A percentile compares a stretch with the other conserved stretches of the same genome.
Conservation (phyloP, 176 grass and related monocot species). For the Cenchrus purpureus region DNA sequence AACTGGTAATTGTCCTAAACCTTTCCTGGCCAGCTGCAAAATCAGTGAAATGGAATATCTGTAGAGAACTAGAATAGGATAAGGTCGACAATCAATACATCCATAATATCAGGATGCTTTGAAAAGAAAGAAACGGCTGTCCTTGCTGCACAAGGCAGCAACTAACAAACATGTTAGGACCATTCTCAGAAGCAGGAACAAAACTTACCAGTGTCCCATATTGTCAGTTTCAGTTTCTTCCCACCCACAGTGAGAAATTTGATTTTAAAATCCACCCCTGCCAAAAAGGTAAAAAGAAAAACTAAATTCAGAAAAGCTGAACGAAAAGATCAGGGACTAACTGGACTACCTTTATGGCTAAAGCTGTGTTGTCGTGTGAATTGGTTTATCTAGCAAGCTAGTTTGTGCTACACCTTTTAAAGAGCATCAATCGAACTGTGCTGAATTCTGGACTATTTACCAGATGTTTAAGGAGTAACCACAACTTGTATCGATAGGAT, state of each 20-base stretch:
- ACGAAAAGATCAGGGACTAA: background rate
- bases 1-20: slow-evolving; percentile 93
- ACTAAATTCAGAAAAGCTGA: background rate
- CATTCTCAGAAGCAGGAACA: background rate
- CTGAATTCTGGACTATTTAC: background rate
- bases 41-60: slow-evolving; percentile 11
- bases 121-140: background rate
- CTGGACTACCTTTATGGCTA: background rate
- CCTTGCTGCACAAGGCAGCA: background rate
- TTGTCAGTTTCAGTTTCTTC: slow-evolving; percentile 92
- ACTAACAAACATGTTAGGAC: background rate
- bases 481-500: background rate
- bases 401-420: background rate
- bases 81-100: background rate
- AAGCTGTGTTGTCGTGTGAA: background rate
- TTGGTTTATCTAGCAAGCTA: background rate
- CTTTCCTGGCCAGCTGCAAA: slow-evolving; percentile 95
- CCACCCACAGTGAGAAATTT: slow-evolving; percentile 74
- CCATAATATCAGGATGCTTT: background rate
- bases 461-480: background rate
- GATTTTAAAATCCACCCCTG: slow-evolving; percentile 98
- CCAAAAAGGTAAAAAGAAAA: slow-evolving; percentile 3
- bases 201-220: slow-evolving; percentile 93
- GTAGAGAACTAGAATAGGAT: background rate
- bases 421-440: background rate